Percentiles rank a stretch among this genome's conserved stretches.
These are phyloP conservation scores for Suillus discolor DNA, from an alignment of 768 basidiomycete species.

Conservation along the genomic window DNA sequence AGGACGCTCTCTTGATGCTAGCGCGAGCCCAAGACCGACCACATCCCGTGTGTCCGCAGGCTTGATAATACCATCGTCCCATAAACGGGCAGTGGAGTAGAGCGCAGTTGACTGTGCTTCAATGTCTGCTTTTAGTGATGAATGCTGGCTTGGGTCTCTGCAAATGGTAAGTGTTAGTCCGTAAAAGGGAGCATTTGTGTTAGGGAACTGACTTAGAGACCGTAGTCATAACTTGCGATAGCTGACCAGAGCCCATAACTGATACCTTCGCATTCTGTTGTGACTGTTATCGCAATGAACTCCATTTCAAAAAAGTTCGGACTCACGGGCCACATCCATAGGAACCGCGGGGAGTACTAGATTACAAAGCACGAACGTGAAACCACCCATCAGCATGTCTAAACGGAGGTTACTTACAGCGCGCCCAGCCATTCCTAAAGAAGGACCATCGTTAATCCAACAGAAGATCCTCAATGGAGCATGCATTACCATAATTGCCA, in stretches of 20 bases:
- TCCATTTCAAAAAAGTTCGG: constrained; percentile 1
- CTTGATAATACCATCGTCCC: constrained; percentile 92
- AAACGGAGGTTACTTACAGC: constrained; percentile 56
- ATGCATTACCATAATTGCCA: constrained; percentile 80
- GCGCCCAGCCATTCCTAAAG: constrained; percentile 85
- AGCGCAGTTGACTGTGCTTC: constrained; percentile 86
- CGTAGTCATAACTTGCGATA: constrained; percentile 90
- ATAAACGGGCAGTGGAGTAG: constrained; percentile 90
- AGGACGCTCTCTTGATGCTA: constrained; percentile 57
- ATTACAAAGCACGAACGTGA: constrained; percentile 9
- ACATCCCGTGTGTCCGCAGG: constrained; percentile 89
- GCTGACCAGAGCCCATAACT: constrained; percentile 94
- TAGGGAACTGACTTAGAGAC: constrained; percentile 69
- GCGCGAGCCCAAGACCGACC: constrained; percentile 82
- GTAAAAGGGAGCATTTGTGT: not conserved
- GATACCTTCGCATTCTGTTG: constrained; percentile 85
- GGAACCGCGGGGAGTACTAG: constrained; percentile 90
- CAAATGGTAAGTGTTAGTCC: constrained; percentile 5
- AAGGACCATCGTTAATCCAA: constrained; percentile 16
- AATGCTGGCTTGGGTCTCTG: constrained; percentile 82
- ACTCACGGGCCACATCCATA: constrained; percentile 98
- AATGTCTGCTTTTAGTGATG: constrained; percentile 75
- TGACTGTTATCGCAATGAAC: not conserved
- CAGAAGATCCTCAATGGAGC: not conserved
- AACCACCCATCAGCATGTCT: not conserved